Base-by-base conservation (phyloP, 1,139 yeast genomes). In the Pichia sp. region DNA sequence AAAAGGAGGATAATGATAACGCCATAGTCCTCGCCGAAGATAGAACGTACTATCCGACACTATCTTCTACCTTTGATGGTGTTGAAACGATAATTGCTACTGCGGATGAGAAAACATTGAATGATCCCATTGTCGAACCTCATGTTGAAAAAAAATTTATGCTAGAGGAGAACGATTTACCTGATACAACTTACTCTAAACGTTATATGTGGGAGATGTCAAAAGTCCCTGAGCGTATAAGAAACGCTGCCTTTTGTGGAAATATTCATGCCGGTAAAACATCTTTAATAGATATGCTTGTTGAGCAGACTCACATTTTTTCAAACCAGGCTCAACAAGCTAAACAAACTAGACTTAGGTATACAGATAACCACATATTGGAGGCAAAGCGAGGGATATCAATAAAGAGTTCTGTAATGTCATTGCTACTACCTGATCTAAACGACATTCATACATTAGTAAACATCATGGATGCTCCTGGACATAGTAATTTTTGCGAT, bases 181-280 rank as follows among this genome's bases (percentile, higher is more conserved):
- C 96, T 0, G 71, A 72, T 44, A 78, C 86, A 0, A 69, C 68
- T 0, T 91, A 84, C 63, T 80, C 88, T 3, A 77, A 89, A 55
- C 80, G 81, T 9, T 93, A 83, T 64, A 72, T 83, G 70, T 63
- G 69, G 58, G 63, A 69, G 30, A 14, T 63, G 6, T 34, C 64
- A 5, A 56, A 59, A 2, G 63, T 80, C 0, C 91, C 96, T 0
- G 84, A 83, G 16, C 82, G 87, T 61, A 77, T 86, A 30, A 77
- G 96, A 55, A 92, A 87, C 67, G 72, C 92, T n/a, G 87, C 93
- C 0, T 61, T 95, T 0, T 81, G 85, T n/a, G 99, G 99, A 0
- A 81, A 83, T 51, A 66, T 87, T 2, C 89, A 89, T 63, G 83
- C 88, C n/a, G 99, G 99, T 2, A 93, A 95, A 70, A 87, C 98